Conservation (phyloP, 2,329 filamentous ascomycete species). For the Fusarium neocosmosporiellum region DNA sequence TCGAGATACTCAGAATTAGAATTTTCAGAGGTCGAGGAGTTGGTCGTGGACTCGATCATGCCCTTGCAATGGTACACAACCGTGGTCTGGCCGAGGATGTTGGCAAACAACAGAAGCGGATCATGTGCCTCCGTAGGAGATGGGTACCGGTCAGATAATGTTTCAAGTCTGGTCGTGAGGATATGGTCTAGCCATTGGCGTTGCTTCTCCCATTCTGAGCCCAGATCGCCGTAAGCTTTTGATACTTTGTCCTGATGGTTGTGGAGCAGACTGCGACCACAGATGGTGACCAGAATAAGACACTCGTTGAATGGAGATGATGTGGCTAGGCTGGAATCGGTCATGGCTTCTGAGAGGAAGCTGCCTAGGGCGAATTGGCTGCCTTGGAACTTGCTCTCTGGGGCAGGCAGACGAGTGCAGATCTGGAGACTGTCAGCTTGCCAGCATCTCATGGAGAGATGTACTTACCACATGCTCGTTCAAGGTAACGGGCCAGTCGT, state of each 20-base stretch:
- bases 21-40: too few relatives aligned
- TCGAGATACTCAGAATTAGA: not conserved
- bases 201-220: not conserved
- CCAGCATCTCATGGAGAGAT: not conserved
- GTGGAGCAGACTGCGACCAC: not conserved
- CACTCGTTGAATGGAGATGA: not conserved
- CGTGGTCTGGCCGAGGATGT: not conserved
- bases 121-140: not conserved
- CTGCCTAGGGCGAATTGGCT: not conserved
- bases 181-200: not conserved
- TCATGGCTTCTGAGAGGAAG: not conserved
- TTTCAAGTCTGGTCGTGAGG: not conserved
- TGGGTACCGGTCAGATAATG: not conserved
- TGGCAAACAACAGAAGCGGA: not conserved
- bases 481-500: not conserved
- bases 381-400: not conserved
- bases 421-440: not conserved
- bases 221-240: not conserved
- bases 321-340: rapidly evolving
- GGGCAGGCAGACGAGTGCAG: not conserved
- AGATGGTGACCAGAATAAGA: not conserved
- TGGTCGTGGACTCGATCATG: not conserved
- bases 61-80: not conserved
- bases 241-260: not conserved
- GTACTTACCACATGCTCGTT: not conserved